Evolutionary conservation across 192 early-diverging fungal genomes (phyloP), one percentile per base, ranked within the genome.

Genomic region (Umbelopsis vinacea): DNA sequence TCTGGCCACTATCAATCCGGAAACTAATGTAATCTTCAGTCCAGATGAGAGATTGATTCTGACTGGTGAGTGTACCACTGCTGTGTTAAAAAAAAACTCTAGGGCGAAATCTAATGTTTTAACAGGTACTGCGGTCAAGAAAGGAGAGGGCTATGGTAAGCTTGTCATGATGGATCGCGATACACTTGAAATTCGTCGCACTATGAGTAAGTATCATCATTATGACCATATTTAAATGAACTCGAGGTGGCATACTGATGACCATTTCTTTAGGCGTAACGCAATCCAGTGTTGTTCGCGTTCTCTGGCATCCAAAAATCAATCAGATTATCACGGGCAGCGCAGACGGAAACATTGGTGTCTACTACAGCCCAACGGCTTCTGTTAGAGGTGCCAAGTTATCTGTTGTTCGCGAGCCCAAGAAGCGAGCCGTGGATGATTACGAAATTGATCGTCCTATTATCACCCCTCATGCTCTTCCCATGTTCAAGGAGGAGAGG

Each of bases 401-500:
- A 4, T 92, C 90, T 33, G 85, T 88, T 1, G 77, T 76, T 48
- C 93, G 89, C 74, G 74, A 77, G 53, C 84, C 91, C 21, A 96
- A 93, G 82, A 84, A 79, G 43, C 80, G 85, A 22, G 86, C 84
- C 33, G 72, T 86, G 3, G 89, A 90, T 70, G 87, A 90, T 45
- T 88, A 85, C 68, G 88, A 87, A 68, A 82, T 86, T 14, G 77
- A 87, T 69, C 87, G 94, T 26, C 85, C 88, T 3, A 96, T 96
- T 70, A 89, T 95, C 76, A 95, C 90, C 3, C 96, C 96, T 5
- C 91, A 97, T 72, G 92, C 96, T 0, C 84, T 97, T 22, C 90
- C 93, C 23, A 86, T 96, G 89, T 97, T 93, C 82, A 87, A 89
- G 33, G 92, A 95, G 54, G 91, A 95, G 33, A 76, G 82, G 35